These are phyloP conservation scores for Eragrostis nindensis DNA, from an alignment of 176 grass and related monocot species.

Conservation along the genomic window DNA sequence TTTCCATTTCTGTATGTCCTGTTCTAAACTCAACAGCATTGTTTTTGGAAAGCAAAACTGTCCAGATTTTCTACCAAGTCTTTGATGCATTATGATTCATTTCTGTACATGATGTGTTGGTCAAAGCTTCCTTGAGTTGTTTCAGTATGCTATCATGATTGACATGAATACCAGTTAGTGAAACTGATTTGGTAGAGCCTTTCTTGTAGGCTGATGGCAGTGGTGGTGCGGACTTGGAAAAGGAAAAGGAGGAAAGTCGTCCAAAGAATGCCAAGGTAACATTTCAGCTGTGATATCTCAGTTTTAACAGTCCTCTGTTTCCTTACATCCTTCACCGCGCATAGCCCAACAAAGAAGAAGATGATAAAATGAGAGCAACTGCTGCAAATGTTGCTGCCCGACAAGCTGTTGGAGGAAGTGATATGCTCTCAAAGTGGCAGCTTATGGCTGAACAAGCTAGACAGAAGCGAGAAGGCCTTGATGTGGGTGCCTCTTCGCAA, in stretches of 20 bases:
- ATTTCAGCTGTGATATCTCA: constrained; percentile 20
- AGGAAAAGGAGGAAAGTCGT: constrained; percentile 90
- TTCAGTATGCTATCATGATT: neutral
- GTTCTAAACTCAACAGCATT: constrained; percentile 13
- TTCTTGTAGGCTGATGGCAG: constrained; percentile 61
- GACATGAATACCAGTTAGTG: constrained; percentile 1
- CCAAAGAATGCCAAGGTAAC: constrained; percentile 85
- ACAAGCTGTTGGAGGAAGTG: constrained; percentile 90
- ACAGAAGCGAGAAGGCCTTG: constrained; percentile 76
- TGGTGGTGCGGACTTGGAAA: constrained; percentile 62
- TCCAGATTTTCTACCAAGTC: neutral
- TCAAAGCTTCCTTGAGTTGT: neutral
- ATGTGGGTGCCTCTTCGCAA: constrained; percentile 25
- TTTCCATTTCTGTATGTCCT: constrained; percentile 12
- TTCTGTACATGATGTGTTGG: neutral
- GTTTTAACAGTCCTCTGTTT: constrained; percentile 25
- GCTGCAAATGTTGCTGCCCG: constrained; percentile 93
- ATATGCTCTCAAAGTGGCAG: constrained; percentile 98
- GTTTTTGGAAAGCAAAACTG: constrained; percentile 18
- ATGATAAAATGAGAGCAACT: constrained; percentile 96
- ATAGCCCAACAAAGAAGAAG: constrained; percentile 96
- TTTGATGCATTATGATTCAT: neutral
- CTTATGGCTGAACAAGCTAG: constrained; percentile 95
- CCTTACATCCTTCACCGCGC: constrained; percentile 34
- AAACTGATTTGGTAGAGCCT: constrained; percentile 22